Conservation (phyloP, 345 rosid genomes). For the Balakata baccata region DNA sequence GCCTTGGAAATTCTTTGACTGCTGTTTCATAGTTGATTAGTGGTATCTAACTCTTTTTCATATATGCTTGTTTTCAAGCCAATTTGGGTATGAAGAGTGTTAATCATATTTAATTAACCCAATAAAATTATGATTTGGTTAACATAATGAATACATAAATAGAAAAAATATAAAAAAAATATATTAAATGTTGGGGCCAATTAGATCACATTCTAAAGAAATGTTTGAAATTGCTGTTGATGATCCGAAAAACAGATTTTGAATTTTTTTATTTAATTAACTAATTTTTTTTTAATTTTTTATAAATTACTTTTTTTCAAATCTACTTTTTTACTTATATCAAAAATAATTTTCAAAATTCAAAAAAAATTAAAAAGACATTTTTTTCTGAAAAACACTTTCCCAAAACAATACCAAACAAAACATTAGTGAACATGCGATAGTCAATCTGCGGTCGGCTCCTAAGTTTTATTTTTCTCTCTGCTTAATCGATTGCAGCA, state of each 20-base stretch:
- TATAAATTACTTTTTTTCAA: too few species aligned
- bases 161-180: neutral
- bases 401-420: too few species aligned
- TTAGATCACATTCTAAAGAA: neutral
- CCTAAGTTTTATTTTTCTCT: slow-evolving; percentile 4
- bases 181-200: neutral
- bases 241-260: too few species aligned
- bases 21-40: slow-evolving; percentile 24
- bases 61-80: slow-evolving; percentile 7
- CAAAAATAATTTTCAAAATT: too few species aligned
- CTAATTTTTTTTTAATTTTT: too few species aligned
- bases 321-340: too few species aligned
- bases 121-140: neutral
- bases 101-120: neutral
- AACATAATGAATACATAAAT: too few species aligned
- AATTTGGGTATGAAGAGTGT: neutral
- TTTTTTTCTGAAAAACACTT: too few species aligned
- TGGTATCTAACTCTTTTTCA: neutral
- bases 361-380: too few species aligned
- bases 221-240: too few species aligned
- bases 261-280: too few species aligned
- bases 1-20: slow-evolving; percentile 41
- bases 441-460: slow-evolving; percentile 21
- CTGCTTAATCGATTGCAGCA: slow-evolving; percentile 13
- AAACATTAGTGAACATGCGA: too few species aligned